phyloP scores from a whole-genome alignment of 2,329 filamentous ascomycete genomes.

The Chrysosporium keratinophilum region DNA sequence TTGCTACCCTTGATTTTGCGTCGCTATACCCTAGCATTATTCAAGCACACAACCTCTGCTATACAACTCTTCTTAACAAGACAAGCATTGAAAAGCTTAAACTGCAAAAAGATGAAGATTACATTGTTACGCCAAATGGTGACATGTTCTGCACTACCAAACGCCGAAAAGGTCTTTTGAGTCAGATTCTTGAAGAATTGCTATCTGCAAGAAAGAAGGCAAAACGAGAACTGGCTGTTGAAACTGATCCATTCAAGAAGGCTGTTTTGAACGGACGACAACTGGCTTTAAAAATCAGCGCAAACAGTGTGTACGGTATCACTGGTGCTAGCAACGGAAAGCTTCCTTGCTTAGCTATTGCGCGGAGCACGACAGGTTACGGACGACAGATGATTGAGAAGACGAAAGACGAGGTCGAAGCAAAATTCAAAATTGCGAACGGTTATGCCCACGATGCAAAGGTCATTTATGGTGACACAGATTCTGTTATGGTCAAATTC shows the following conservation, averaged over 20 bases:
- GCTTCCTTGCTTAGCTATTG: slow-evolving; percentile 85
- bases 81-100: slow-evolving; percentile 62
- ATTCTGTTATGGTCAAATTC: slow-evolving; percentile 99
- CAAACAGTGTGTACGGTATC: slow-evolving; percentile 95
- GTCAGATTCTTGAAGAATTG: slow-evolving; percentile 92
- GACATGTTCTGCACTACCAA: slow-evolving; percentile 86
- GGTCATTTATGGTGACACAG: slow-evolving; percentile 97
- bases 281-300: slow-evolving; percentile 87
- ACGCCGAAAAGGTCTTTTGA: slow-evolving; percentile 79
- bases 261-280: slow-evolving; percentile 96
- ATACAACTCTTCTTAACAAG: slow-evolving; percentile 83
- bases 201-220: slow-evolving; percentile 86
- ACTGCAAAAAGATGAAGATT: slow-evolving; percentile 81
- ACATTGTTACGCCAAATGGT: slow-evolving; percentile 89
- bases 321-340: slow-evolving; percentile 95
- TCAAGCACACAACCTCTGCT: slow-evolving; percentile 96
- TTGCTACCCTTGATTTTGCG: slow-evolving; percentile 96
- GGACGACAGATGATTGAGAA: slow-evolving; percentile 98
- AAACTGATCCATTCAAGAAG: slow-evolving; percentile 95
- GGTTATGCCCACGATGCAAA: slow-evolving; percentile 90
- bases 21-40: slow-evolving; percentile 98
- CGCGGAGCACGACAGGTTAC: slow-evolving; percentile 92
- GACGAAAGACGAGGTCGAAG: slow-evolving; percentile 92
- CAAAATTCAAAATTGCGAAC: slow-evolving; percentile 80
- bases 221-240: slow-evolving; percentile 75